Percentiles rank a stretch among this genome's conserved stretches.
Conservation (phyloP, 495 filamentous ascomycete species). For the Daldinia caldariorum region DNA sequence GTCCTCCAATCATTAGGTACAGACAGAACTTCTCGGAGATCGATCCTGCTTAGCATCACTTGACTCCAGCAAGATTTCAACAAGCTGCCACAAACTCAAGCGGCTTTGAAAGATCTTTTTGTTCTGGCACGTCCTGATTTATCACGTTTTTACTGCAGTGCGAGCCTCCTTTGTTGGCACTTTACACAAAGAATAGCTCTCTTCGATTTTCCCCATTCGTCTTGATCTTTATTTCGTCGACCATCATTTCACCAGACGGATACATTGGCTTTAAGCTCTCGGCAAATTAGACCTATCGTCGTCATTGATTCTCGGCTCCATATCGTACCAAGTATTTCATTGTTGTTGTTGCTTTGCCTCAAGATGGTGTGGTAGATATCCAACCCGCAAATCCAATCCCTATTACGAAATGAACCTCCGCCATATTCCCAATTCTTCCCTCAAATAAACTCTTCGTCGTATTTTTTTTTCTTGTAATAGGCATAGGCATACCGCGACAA, state of each 20-base stretch:
- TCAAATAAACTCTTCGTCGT: constrained; percentile 21
- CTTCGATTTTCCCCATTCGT: constrained; percentile 19
- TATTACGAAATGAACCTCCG: constrained; percentile 35
- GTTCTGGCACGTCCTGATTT: constrained; percentile 11
- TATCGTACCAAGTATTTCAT: constrained; percentile 16
- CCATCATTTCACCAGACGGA: constrained; percentile 3
- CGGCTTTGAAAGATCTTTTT: constrained; percentile 33
- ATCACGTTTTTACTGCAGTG: constrained; percentile 17
- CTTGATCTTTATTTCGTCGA: constrained; percentile 24
- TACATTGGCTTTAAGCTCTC: constrained; percentile 5
- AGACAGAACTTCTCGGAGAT: constrained; percentile 11
- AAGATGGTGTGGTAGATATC: constrained; percentile 5
- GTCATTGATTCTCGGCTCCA: constrained; percentile 25
- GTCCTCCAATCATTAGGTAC: constrained; percentile 6
- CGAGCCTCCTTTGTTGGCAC: constrained; percentile 20
- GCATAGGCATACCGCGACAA: constrained; percentile 11
- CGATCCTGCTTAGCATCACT: constrained; percentile 23
- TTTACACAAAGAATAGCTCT: constrained; percentile 22
- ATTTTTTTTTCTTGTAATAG: constrained; percentile 24
- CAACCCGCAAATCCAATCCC: constrained; percentile 9
- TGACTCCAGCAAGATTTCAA: constrained; percentile 25
- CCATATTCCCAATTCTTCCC: constrained; percentile 19
- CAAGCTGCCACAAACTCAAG: background rate
- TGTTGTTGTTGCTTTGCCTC: constrained; percentile 27
- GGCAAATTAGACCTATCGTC: constrained; percentile 16